Percentiles rank a stretch among this genome's conserved stretches.
These are phyloP conservation scores for Hymenoscyphus fructigenus DNA, from an alignment of 2,329 filamentous ascomycete species.

Conservation along the genomic window DNA sequence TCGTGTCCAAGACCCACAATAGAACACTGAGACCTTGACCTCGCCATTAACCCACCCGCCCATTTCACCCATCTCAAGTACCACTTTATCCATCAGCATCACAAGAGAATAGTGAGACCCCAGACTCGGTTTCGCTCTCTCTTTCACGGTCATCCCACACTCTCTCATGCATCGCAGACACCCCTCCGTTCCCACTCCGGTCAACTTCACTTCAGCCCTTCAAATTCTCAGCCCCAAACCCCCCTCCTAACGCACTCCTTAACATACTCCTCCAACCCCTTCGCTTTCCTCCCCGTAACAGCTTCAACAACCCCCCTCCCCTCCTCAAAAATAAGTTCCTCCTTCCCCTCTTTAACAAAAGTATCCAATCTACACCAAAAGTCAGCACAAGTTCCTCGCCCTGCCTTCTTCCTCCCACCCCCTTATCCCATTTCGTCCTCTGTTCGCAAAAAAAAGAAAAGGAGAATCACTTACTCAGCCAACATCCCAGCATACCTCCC, in stretches of 20 bases:
- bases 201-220: background rate
- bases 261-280: slow-evolving; percentile 22
- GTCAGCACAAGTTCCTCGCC: background rate
- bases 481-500: slow-evolving; percentile 23
- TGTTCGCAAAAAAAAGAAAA: too few species aligned
- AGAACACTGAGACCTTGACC: too few species aligned
- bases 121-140: too few species aligned
- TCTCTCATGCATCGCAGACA: background rate
- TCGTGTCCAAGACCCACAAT: too few species aligned
- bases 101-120: too few species aligned
- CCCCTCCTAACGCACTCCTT: slow-evolving; percentile 16
- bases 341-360: slow-evolving; percentile 20
- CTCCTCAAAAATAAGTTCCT: slow-evolving; percentile 16
- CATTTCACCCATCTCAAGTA: too few species aligned
- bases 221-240: background rate
- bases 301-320: slow-evolving; percentile 21
- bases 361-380: slow-evolving; percentile 20
- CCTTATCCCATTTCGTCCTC: too few species aligned
- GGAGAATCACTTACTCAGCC: slow-evolving; percentile 11
- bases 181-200: background rate
- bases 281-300: slow-evolving; percentile 22
- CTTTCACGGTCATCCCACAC: background rate
- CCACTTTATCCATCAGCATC: too few species aligned
- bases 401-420: too few species aligned
- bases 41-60: too few species aligned